phyloP scores from a whole-genome alignment of 2,329 filamentous ascomycete species.

The Calonectria crousiana region DNA sequence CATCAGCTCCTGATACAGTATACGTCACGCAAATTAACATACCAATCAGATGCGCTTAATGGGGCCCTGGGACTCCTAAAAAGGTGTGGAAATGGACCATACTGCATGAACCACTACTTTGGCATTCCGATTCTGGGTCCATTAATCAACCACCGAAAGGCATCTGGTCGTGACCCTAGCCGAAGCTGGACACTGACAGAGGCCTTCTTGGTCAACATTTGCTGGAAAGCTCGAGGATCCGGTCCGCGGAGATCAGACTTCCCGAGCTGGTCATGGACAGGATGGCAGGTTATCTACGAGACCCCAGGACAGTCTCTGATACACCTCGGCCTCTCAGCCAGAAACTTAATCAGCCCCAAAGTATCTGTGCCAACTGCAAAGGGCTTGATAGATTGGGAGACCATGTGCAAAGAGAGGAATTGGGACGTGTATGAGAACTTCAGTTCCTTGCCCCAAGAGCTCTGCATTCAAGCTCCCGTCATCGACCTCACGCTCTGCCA shows the following conservation, averaged over 20 bases:
- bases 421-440: background rate
- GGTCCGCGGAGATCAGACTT: constrained; percentile 11
- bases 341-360: background rate
- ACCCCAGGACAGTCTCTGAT: background rate
- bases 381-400: background rate
- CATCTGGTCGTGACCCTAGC: constrained; percentile 3
- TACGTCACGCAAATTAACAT: constrained; percentile 11
- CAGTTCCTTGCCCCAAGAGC: constrained; percentile 11
- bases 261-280: constrained; percentile 28
- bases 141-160: constrained; percentile 17
- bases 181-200: constrained; percentile 20
- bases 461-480: constrained; percentile 10
- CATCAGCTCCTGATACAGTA: constrained; percentile 6
- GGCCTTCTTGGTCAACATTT: constrained; percentile 18
- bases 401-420: background rate
- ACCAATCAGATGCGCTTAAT: constrained; percentile 24
- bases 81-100: constrained; percentile 22
- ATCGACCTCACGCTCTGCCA: background rate
- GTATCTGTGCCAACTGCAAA: background rate
- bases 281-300: constrained; percentile 19
- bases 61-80: constrained; percentile 20
- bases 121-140: constrained; percentile 24
- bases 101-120: constrained; percentile 27
- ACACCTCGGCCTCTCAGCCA: background rate
- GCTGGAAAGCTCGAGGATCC: constrained; percentile 5